Percentiles rank a stretch among this genome's conserved stretches.
Evolutionary conservation across 495 filamentous ascomycete genomes (phyloP).

Genomic region (Niebla homalea): DNA sequence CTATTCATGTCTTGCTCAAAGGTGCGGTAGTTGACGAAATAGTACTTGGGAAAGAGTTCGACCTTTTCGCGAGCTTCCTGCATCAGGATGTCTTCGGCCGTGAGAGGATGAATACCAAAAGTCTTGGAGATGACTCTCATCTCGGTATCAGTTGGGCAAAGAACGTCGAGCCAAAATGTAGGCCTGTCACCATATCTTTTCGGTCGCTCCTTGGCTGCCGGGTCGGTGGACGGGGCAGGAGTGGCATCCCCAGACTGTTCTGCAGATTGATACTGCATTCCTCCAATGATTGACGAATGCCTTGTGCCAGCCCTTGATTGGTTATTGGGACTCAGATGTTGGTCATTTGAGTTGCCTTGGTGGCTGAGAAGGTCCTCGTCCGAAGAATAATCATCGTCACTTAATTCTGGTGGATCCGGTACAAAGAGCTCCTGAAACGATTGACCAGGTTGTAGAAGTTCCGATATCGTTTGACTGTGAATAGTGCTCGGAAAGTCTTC

Average conservation of each 20-base stretch:
- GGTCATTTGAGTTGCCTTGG: constrained; percentile 25
- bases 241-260: constrained; percentile 19
- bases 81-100: constrained; percentile 91
- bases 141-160: constrained; percentile 80
- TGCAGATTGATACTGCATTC: constrained; percentile 7
- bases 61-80: constrained; percentile 96
- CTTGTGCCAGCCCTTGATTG: constrained; percentile 16
- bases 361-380: constrained; percentile 31
- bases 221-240: constrained; percentile 17
- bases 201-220: constrained; percentile 30
- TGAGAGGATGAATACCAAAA: constrained; percentile 89
- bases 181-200: constrained; percentile 77
- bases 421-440: constrained; percentile 77
- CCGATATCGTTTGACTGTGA: constrained; percentile 87
- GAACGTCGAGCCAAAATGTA: constrained; percentile 89
- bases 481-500: constrained; percentile 90
- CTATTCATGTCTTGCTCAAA: constrained; percentile 87
- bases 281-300: constrained; percentile 17
- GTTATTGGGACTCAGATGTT: constrained; percentile 13
- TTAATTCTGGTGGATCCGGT: constrained; percentile 53
- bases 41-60: constrained; percentile 91
- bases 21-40: constrained; percentile 93
- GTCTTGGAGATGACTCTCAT: constrained; percentile 85
- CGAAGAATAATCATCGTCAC: constrained; percentile 48
- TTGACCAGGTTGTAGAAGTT: constrained; percentile 70